Evolutionary conservation across 257 asterid species (phyloP).

Genomic region (Primulina tabacum): DNA sequence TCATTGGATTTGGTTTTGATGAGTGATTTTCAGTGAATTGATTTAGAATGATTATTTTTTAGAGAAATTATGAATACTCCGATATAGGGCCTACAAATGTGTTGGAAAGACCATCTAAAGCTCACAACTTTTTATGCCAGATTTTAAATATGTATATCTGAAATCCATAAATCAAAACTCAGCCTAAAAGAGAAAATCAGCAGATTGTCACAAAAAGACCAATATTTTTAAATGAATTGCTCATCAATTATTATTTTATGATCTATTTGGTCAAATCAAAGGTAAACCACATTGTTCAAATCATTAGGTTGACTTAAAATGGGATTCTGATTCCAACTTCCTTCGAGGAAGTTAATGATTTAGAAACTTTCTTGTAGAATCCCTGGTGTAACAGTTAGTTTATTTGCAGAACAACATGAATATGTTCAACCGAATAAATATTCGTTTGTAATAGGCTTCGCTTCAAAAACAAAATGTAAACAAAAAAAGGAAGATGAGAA

Average conservation of each 20-base stretch:
- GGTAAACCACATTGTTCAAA: background rate
- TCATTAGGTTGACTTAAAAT: background rate
- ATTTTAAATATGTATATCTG: background rate
- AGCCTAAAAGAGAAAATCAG: background rate
- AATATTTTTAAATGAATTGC: background rate
- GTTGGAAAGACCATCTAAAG: background rate
- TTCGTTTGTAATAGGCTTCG: background rate
- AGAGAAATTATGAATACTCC: background rate
- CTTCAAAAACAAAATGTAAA: background rate
- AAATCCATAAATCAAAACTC: background rate
- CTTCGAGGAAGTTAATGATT: conserved; percentile 3
- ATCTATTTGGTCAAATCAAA: background rate
- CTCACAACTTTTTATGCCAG: background rate
- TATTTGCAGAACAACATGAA: background rate
- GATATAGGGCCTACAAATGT: background rate
- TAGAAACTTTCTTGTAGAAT: background rate
- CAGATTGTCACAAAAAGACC: background rate
- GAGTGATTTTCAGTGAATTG: background rate
- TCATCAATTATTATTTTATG: conserved; percentile 2
- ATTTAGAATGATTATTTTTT: background rate
- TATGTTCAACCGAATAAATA: background rate
- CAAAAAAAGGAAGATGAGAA: conserved; percentile 16
- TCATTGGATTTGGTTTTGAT: background rate
- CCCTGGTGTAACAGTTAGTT: background rate
- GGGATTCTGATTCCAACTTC: background rate